Evolutionary conservation across 768 basidiomycete species (phyloP), one percentile per base, ranked within the genome.

Genomic region (Gautieria morchelliformis): DNA sequence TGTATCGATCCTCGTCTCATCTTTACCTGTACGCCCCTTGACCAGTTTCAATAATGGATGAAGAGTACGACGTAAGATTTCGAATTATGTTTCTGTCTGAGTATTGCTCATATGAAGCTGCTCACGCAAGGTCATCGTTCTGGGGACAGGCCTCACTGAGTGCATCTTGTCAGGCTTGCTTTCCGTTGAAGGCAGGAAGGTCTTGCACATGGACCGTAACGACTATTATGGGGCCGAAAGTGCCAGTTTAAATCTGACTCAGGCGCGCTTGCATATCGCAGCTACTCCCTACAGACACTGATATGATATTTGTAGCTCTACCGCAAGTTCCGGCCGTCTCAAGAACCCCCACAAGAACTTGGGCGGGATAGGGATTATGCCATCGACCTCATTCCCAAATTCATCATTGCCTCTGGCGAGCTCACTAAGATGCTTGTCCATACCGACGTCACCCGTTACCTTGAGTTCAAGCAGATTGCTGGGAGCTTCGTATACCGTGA

Each of bases 171-270:
- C 96, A 15, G 96, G 96, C 39, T 75, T 99, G 65, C 79, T 99
- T 65, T 98, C 95, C n/a, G 95, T 97, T 46, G 96, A 97, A 71
- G 95, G 96, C 62, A 97, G 98, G 82, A 99, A 98, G 76, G 96
- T 99, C 66, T 84, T 99, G 52, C 96, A 99, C 73, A 97, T 96
- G 81, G 93, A 95, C 73, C 79, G 92, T 66, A 98, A 98, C 67
- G 95, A 99, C 72, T 99, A 99, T 73, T 99, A 99, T 61, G 96
- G 96, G 46, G 96, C 90, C 56, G 96, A 97, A 68, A 89, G 90
- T 67, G 96, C 96, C 47, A 93, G 89, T 75, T 75, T 98, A 70
- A 99, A 98, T 75, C 73, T 99, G 65, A 96, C 93, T 19, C 96
- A 99, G 84, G 95, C 90, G 66, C 63, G 79, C 62, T 49, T 9